Conservation (phyloP, 768 basidiomycete genomes). For the Erythrobasidium yunnanense region DNA sequence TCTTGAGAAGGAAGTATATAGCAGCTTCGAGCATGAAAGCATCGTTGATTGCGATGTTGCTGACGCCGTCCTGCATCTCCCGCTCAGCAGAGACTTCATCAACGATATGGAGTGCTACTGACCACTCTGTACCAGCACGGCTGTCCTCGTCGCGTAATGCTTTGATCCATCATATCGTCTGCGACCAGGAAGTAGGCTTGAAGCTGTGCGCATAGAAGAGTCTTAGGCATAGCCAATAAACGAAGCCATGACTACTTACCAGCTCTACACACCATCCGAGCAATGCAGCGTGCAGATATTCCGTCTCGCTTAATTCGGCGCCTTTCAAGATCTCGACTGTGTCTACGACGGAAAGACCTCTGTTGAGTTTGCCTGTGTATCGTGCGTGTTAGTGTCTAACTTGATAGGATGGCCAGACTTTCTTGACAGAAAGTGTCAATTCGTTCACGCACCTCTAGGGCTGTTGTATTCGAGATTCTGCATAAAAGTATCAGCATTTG, state of each 20-base stretch:
- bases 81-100: background rate
- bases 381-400: background rate
- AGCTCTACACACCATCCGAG: constrained; percentile 94
- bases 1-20: constrained; percentile 81
- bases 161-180: constrained; percentile 95
- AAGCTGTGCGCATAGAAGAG: constrained; percentile 48
- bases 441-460: constrained; percentile 52
- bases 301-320: constrained; percentile 57
- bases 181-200: constrained; percentile 96
- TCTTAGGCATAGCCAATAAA: background rate
- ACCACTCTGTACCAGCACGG: constrained; percentile 80
- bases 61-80: constrained; percentile 46
- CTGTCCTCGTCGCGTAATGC: constrained; percentile 84
- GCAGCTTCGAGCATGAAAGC: constrained; percentile 89
- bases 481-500: no score
- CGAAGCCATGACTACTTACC: constrained; percentile 43
- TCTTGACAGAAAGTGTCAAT: constrained; percentile 6
- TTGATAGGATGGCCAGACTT: background rate
- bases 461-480: constrained; percentile 86
- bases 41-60: constrained; percentile 87
- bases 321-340: constrained; percentile 79
- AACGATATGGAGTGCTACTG: constrained; percentile 29
- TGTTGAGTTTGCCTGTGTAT: constrained; percentile 71
- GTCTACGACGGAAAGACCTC: constrained; percentile 91
- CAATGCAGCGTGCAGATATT: constrained; percentile 77